phyloP scores from a whole-genome alignment of 2,329 filamentous ascomycete genomes.

The Karstenula rhodostoma region DNA sequence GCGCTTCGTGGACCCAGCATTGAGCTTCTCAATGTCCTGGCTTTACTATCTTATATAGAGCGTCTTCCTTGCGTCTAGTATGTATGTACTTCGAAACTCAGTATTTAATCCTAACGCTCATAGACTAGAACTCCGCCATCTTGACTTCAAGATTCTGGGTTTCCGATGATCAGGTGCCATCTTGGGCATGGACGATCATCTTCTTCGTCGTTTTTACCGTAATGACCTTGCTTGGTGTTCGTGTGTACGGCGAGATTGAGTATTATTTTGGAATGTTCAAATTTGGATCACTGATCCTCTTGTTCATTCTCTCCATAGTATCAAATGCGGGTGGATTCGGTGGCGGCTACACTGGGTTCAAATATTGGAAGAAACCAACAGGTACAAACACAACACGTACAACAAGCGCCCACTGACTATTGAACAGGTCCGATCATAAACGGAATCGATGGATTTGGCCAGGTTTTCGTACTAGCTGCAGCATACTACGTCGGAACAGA shows the following conservation, averaged over 20 bases:
- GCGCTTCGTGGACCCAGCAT: not conserved
- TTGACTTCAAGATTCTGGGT: not conserved
- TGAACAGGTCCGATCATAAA: not conserved
- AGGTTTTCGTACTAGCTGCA: constrained; percentile 1
- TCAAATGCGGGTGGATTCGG: not conserved
- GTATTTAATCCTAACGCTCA: not conserved
- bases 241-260: not conserved
- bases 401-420: not conserved
- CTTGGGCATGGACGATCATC: not conserved
- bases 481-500: not conserved
- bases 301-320: not conserved
- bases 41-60: not conserved
- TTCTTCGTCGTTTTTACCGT: not conserved
- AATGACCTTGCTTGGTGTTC: not conserved
- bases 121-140: not conserved
- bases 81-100: not conserved
- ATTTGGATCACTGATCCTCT: not conserved
- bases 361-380: not conserved
- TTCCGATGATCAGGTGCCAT: not conserved
- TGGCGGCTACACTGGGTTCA: constrained; percentile 1
- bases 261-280: constrained; percentile 1
- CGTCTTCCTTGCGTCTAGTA: not conserved
- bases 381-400: not conserved
- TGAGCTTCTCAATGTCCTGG: constrained; percentile 1
- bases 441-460: not conserved